Percentiles rank a stretch among this genome's conserved stretches.
These are phyloP conservation scores for Leishmania turanica DNA, from an alignment of 208 protist genomes.

Conservation along the genomic window DNA sequence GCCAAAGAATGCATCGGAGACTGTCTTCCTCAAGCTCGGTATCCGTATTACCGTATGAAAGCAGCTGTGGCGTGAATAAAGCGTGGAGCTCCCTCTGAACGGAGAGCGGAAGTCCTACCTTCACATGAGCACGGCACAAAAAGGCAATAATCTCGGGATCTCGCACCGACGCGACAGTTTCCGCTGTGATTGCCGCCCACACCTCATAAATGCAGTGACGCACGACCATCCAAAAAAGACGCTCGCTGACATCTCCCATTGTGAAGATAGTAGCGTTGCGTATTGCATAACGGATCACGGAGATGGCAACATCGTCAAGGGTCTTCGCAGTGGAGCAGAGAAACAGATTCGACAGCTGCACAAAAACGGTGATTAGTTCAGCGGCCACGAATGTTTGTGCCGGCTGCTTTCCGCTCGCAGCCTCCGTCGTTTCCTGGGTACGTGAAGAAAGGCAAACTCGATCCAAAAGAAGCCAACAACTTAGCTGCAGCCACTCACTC, in stretches of 20 bases:
- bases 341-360: conserved; percentile 28
- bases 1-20: conserved; percentile 18
- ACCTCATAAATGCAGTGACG: conserved; percentile 19
- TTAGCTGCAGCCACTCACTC: conserved; percentile 19
- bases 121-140: conserved; percentile 21
- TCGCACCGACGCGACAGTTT: conserved; percentile 10
- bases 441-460: not conserved
- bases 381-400: not conserved
- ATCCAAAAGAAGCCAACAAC: conserved; percentile 33
- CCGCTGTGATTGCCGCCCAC: conserved; percentile 10
- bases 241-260: not conserved
- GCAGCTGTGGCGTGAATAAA: conserved; percentile 5
- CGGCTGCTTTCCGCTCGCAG: too few species aligned
- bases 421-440: not conserved
- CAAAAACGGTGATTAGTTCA: conserved; percentile 3
- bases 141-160: conserved; percentile 23
- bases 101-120: conserved; percentile 7
- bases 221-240: conserved; percentile 25
- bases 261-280: conserved; percentile 11
- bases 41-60: not conserved
- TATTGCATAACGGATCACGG: conserved; percentile 13
- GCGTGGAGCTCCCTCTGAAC: conserved; percentile 22
- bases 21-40: conserved; percentile 8
- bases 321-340: conserved; percentile 15
- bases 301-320: conserved; percentile 12